Evolutionary conservation across 768 basidiomycete species (phyloP), one percentile per base, ranked within the genome.

Genomic region (Boletus vinaceobasis): DNA sequence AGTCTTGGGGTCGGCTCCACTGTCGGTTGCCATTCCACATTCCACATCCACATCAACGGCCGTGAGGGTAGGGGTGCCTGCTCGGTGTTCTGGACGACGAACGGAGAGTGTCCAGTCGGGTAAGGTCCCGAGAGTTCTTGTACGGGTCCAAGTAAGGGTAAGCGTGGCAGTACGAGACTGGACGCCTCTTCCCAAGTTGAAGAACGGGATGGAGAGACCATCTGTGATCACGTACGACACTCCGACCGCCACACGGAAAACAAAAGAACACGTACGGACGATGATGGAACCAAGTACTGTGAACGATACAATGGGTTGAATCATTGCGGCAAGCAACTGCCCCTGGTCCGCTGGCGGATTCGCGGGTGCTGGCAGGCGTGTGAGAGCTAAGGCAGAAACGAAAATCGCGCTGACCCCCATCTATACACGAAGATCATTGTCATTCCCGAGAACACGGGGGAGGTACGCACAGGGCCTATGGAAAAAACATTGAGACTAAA

Each of bases 341-440:
- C 83, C 76, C 61, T 90, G 86, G 40, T 78, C 79, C 50, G 75
- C 71, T 0, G 90, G 88, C 0, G 90, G 88, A 50, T 73, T 66
- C 2, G 74, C 68, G 1, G 87, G 83, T 10, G 61, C 65, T 6
- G 87, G 82, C 0, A 94, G 75, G 48, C 79, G 80, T 23, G 78
- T 78, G 9, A 84, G 67, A 4, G 92, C 90, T 27, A 93, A 70
- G 0, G 84, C 86, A 10, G 88, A 85, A 52, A 98, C 87, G 69
- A 98, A 99, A 43, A 98, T 77, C 7, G 96, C 88, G 0, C 88
- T 85, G 23, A 97, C 93, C 48, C 95, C 95, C 90, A 97, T 94
- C 78, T 93, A 71, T 7, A 56, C 54, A 52, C 1, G 26, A 37
- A 38, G 14, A 36, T 50, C 39, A 46, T 49, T 23, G 13, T 31